These are phyloP conservation scores for Rhipidocladum racemiflorum DNA, from an alignment of 176 grass and related monocot species.

Conservation along the genomic window DNA sequence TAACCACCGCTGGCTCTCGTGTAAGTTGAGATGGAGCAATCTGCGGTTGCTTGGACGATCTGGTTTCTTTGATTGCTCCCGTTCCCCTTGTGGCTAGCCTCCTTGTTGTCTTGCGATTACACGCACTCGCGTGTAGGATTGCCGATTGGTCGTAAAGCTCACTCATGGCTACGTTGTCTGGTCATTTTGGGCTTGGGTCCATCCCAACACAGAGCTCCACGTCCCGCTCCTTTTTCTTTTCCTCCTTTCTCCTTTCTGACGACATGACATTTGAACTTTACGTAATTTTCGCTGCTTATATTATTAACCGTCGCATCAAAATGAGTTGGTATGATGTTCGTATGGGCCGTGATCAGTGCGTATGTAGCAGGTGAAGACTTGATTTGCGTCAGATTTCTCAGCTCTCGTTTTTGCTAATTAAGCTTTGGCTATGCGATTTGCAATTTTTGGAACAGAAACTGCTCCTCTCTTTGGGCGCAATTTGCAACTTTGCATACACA, in stretches of 20 bases:
- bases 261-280: constrained; percentile 22
- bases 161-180: constrained; percentile 44
- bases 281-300: background rate
- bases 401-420: no score
- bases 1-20: background rate
- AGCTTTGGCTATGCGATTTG: background rate
- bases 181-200: constrained; percentile 41
- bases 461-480: background rate
- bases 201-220: background rate
- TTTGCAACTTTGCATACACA: background rate
- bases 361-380: background rate
- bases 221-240: background rate
- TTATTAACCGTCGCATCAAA: background rate
- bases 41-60: background rate
- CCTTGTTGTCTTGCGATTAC: constrained; percentile 44
- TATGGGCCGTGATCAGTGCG: background rate
- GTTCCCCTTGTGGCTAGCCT: constrained; percentile 36
- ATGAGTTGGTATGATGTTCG: background rate
- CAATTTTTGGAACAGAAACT: no score
- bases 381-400: background rate
- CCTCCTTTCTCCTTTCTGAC: background rate
- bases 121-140: background rate
- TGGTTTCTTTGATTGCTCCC: background rate
- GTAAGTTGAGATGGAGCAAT: background rate
- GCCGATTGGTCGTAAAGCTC: constrained; percentile 31